phyloP scores from a whole-genome alignment of 192 early-diverging fungal genomes.

The Chytriomyces confervae region DNA sequence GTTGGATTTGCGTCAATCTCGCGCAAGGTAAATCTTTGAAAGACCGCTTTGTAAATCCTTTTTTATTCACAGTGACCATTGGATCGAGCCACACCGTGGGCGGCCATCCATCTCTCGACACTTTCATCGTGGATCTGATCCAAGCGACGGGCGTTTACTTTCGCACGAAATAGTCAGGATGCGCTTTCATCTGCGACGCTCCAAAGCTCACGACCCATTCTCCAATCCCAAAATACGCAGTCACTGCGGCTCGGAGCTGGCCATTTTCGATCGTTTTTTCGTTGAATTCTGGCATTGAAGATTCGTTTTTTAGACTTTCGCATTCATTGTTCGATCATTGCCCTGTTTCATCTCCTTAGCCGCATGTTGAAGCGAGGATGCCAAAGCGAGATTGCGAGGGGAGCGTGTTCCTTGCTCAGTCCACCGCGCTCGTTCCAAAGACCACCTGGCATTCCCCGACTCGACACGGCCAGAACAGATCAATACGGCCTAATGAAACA shows the following conservation, averaged over 20 bases:
- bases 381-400: not conserved
- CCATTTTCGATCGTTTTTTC: constrained; percentile 50
- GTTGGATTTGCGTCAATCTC: too few species aligned
- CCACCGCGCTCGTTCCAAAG: not conserved
- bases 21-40: too few species aligned
- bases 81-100: not conserved
- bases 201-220: constrained; percentile 46
- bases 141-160: not conserved
- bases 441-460: not conserved
- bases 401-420: not conserved
- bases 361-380: not conserved
- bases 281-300: constrained; percentile 39
- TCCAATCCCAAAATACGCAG: constrained; percentile 41
- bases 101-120: not conserved
- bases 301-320: not conserved
- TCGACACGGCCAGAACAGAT: not conserved
- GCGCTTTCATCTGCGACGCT: constrained; percentile 41
- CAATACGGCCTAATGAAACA: not conserved
- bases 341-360: not conserved
- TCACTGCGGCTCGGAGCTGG: constrained; percentile 34
- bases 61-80: too few species aligned
- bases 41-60: too few species aligned
- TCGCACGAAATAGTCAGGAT: constrained; percentile 39
- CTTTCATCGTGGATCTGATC: not conserved
- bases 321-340: constrained; percentile 1